Evolutionary conservation across 1,139 yeast genomes (phyloP), one percentile per base, ranked within the genome.

Genomic region (Pichia terricola): DNA sequence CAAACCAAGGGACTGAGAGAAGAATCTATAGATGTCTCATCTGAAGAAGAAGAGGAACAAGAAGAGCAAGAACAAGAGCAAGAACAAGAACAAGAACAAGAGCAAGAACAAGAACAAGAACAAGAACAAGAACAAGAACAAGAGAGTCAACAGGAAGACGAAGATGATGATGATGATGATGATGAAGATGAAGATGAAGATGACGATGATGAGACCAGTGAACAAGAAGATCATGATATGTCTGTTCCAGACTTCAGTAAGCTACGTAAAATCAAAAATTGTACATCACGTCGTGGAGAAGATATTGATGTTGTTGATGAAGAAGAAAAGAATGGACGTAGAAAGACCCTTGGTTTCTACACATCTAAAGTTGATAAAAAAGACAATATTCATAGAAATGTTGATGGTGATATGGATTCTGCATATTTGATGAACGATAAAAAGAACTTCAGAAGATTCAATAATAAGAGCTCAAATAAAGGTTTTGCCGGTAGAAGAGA

Each of bases 291-390:
- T 16, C 33, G 33, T 30, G 11, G 11, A 30, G 33, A 30, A 30
- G 10, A 8, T 30, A 68, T 77, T 37, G 86, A 82, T 42, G 91
- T 81, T 33, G 80, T 87, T 41, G 97, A 91, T 61, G 73, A 76
- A 50, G 95, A 87, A 60, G 98, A 89, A 44, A 88, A 91, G 62
- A 75, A 73, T 46, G 77, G 80, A 38, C 81, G 95, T 58, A 86
- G 84, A 69, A 81, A 79, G 63, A 77, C 95, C 1, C 76, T 91
- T 56, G 80, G 97, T 54, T 94, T 91, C 79, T 91, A 91, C 72
- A 91, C 98, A 1, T 85, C 97, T 49, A 91, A 89, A 66, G 89
- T 91, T 63, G 96, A 88, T 62, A 84, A 85, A 42, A 78, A 75
- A 37, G 73, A 75, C 51, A n/a, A 28, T 4, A 39, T 36, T 9